phyloP scores from a whole-genome alignment of 352 stramenopile species.

The Globisporangium okanoganense region DNA sequence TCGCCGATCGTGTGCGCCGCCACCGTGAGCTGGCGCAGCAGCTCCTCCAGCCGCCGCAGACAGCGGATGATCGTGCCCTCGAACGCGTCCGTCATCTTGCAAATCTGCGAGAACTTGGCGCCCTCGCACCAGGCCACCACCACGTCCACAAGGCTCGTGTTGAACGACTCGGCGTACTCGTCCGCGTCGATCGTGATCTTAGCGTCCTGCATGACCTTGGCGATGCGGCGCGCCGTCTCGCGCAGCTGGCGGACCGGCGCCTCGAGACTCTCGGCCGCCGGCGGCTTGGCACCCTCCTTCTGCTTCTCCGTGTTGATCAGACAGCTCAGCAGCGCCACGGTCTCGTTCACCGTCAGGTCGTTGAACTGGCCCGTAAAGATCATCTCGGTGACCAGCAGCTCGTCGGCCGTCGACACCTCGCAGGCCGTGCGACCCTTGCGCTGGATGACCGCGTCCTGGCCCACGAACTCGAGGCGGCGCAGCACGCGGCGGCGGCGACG shows the following conservation, averaged over 20 bases:
- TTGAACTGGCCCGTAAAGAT: conserved; percentile 99
- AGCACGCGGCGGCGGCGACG: conserved; percentile 96
- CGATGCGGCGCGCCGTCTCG: conserved; percentile 91
- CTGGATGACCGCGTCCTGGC: conserved; percentile 95
- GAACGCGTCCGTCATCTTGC: conserved; percentile 97
- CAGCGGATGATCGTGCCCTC: conserved; percentile 98
- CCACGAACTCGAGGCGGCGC: conserved; percentile 95
- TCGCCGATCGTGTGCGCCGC: conserved; percentile 98
- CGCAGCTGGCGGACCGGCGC: conserved; percentile 92
- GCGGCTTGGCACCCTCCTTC: conserved; percentile 84
- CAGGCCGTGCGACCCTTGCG: conserved; percentile 98
- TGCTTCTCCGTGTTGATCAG: conserved; percentile 96
- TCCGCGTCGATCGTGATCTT: conserved; percentile 96
- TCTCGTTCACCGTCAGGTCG: conserved; percentile 96
- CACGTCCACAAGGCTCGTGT: conserved; percentile 97
- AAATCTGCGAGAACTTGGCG: conserved; percentile 98
- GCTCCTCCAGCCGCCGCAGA: conserved; percentile 96
- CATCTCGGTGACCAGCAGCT: conserved; percentile 98
- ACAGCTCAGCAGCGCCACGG: conserved; percentile 94
- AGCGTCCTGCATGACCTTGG: conserved; percentile 88
- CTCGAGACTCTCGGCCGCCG: conserved; percentile 78
- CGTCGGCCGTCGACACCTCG: conserved; percentile 98
- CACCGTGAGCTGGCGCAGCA: conserved; percentile 95
- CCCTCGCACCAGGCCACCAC: conserved; percentile 97
- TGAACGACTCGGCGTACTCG: conserved; percentile 97